Conservation (phyloP, 2,329 filamentous ascomycete genomes). For the Arthroderma uncinatum region DNA sequence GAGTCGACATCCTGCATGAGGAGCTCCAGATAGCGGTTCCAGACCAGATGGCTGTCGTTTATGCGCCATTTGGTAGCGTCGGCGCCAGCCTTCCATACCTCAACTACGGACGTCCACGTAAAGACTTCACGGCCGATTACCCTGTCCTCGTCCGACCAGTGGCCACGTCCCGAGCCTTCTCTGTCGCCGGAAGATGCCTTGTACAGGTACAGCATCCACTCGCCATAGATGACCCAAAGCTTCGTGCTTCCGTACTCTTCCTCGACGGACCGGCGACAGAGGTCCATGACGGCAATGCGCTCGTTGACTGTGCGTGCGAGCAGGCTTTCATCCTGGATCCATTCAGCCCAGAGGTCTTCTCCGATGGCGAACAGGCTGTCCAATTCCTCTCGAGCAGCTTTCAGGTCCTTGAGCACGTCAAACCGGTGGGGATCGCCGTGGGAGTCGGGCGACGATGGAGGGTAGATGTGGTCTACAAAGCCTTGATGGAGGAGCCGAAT, state of each 20-base stretch:
- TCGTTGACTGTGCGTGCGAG: conserved; percentile 47
- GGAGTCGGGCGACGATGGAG: conserved; percentile 34
- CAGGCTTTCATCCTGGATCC: conserved; percentile 51
- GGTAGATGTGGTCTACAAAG: conserved; percentile 38
- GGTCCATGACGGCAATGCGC: conserved; percentile 47
- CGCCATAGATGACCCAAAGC: conserved; percentile 52
- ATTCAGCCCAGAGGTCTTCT: conserved; percentile 52
- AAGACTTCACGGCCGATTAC: conserved; percentile 49
- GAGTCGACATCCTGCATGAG: conserved; percentile 43
- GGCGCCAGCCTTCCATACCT: conserved; percentile 46
- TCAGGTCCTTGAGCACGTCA: conserved; percentile 38
- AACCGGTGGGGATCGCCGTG: conserved; percentile 37
- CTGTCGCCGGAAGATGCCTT: conserved; percentile 37
- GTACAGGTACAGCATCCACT: conserved; percentile 49
- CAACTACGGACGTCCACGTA: conserved; percentile 44
- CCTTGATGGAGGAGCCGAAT: conserved; percentile 38
- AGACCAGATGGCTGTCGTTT: conserved; percentile 50
- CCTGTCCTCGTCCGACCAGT: conserved; percentile 47
- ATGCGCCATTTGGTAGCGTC: conserved; percentile 50
- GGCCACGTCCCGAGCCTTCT: conserved; percentile 23
- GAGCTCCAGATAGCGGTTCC: conserved; percentile 50
- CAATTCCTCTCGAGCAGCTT: conserved; percentile 46
- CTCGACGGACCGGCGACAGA: conserved; percentile 48
- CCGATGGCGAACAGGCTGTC: conserved; percentile 52
- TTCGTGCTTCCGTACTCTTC: conserved; percentile 52